Evolutionary conservation across 2,329 filamentous ascomycete species (phyloP).

Genomic region (Teratosphaeriaceae sp.): DNA sequence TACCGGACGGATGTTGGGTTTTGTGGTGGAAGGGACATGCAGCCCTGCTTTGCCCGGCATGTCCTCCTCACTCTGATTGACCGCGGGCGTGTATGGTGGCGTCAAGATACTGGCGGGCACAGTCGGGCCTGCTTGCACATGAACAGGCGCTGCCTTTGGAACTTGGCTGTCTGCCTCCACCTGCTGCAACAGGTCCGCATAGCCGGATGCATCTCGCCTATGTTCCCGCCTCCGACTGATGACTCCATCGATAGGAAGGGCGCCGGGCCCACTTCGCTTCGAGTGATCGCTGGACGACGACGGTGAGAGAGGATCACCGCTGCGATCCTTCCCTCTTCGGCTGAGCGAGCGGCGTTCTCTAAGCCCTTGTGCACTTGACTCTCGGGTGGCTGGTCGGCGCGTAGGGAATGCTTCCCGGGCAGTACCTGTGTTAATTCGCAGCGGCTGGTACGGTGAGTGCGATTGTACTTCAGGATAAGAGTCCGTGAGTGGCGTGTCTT

Average conservation of each 20-base stretch:
- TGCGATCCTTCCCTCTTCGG: conserved; percentile 48
- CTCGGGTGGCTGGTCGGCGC: conserved; percentile 39
- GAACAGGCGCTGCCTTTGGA: neutral
- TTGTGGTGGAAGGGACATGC: neutral
- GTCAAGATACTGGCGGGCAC: conserved; percentile 22
- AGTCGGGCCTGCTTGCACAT: neutral
- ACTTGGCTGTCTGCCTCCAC: conserved; percentile 8
- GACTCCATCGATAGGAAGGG: conserved; percentile 29
- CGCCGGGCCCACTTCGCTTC: conserved; percentile 26
- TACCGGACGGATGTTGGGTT: neutral
- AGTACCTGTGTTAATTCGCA: conserved; percentile 27
- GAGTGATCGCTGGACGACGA: conserved; percentile 30
- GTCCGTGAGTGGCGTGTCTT: conserved; percentile 20
- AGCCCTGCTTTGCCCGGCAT: neutral
- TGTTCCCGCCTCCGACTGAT: conserved; percentile 32
- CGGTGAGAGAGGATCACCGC: conserved; percentile 27
- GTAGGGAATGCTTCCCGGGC: conserved; percentile 19
- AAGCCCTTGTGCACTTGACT: conserved; percentile 53
- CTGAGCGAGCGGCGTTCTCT: conserved; percentile 60
- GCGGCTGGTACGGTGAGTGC: conserved; percentile 21
- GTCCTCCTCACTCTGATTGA: conserved; percentile 12
- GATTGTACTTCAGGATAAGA: conserved; percentile 11
- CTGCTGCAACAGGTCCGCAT: conserved; percentile 10
- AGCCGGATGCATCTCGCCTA: conserved; percentile 21
- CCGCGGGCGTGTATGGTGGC: conserved; percentile 30